Evolutionary conservation across 108 stramenopile genomes (phyloP), one percentile per base, ranked within the genome.

Genomic region (Cyclotella cryptica): DNA sequence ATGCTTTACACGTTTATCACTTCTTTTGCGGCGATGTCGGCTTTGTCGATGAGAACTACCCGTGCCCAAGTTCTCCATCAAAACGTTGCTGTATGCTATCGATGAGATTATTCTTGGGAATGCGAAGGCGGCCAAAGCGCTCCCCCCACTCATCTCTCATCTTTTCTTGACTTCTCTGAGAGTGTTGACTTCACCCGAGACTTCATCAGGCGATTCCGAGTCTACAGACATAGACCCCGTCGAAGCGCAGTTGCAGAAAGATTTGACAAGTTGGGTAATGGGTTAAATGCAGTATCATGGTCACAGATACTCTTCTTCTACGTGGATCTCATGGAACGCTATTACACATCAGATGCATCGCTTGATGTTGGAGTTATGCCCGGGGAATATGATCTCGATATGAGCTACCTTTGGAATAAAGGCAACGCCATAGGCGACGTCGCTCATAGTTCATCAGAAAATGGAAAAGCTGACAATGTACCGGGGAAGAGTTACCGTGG

Each of bases 11-110:
- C 21, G 84, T 92, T 11, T 95, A 87, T 61, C 90, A 92, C 70
- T 95, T 95, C 69, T 93, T 95, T 65, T 83, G 88, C 8, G 94
- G 94, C 10, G 92, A 95, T 72, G 81, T 95, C 10, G 85, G 85
- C 27, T 72, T 90, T 15, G 69, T 7, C 10, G 81, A 85, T 43
- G 72, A 73, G 53, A 66, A 75, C 17, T 43, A 70, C 49, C 69
- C 83, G 85, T 88, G 22, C 86, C 86, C 2, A 74, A 84, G 43
- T 95, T 95, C 72, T 71, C 89, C 1, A 35, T 95, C 59, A 78
- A 86, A 46, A 86, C 92, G 5, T 81, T 91, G 79, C 52, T 92
- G 40, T 87, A 84, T 75, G 88, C 89, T 35, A 68, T 89, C 0
- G 88, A 90, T 44, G 86, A 92, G 49, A 70, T 95, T 15, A 52